phyloP scores from a whole-genome alignment of 352 stramenopile species.

The Phytophthora multivora region DNA sequence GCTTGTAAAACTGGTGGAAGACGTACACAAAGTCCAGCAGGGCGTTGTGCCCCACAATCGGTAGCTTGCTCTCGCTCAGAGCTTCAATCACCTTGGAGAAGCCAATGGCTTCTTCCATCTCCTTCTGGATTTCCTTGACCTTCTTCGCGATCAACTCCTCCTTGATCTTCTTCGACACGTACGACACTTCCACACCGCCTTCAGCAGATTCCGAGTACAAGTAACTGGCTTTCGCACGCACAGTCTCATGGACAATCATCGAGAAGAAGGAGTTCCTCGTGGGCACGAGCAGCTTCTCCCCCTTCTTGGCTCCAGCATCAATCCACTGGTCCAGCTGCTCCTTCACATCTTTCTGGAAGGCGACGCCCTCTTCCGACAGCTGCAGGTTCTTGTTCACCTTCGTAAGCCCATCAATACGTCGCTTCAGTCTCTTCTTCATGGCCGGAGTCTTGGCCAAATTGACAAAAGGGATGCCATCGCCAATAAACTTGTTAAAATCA shows the following conservation, averaged over 20 bases:
- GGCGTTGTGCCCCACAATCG: conserved; percentile 81
- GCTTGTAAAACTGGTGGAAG: conserved; percentile 84
- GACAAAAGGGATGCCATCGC: conserved; percentile 81
- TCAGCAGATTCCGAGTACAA: conserved; percentile 60
- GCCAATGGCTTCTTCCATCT: conserved; percentile 73
- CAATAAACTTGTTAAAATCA: conserved; percentile 89
- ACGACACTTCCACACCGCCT: conserved; percentile 61
- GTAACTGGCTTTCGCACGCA: conserved; percentile 56
- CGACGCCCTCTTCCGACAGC: conserved; percentile 50
- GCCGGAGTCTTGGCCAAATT: conserved; percentile 53
- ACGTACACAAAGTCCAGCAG: conserved; percentile 87
- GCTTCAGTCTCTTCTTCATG: conserved; percentile 62
- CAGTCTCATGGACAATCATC: conserved; percentile 76
- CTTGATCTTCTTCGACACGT: conserved; percentile 67
- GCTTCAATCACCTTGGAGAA: conserved; percentile 83
- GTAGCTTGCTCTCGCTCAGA: conserved; percentile 76
- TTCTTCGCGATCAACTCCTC: conserved; percentile 61
- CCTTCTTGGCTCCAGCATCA: conserved; percentile 49
- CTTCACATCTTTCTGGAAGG: conserved; percentile 53
- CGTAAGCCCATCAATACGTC: conserved; percentile 58
- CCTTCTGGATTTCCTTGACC: conserved; percentile 53
- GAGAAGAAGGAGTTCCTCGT: conserved; percentile 75
- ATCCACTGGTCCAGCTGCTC: conserved; percentile 61
- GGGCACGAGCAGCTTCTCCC: conserved; percentile 53
- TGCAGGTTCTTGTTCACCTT: conserved; percentile 65